Conservation (phyloP, 140 eudicot genomes). For the Bidens hawaiensis region DNA sequence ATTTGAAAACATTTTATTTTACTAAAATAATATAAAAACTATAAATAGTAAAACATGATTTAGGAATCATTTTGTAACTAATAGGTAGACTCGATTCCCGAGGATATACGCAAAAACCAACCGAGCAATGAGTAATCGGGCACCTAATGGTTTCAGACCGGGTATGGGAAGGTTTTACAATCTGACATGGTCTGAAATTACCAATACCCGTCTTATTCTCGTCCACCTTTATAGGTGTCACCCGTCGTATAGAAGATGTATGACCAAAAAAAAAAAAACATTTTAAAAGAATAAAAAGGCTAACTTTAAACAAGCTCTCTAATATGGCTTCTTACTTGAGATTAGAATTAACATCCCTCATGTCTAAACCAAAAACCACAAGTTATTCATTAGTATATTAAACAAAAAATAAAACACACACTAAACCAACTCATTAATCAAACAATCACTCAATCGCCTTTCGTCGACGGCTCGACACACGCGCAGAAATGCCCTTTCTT, state of each 20-base stretch:
- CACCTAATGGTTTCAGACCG: no score
- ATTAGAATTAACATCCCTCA: constrained; percentile 23
- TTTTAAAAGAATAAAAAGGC: background rate
- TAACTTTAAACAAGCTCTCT: constrained; percentile 27
- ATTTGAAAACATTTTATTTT: no score
- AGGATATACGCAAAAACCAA: no score
- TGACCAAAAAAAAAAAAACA: background rate
- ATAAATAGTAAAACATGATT: no score
- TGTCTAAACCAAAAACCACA: constrained; percentile 25
- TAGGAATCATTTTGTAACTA: no score
- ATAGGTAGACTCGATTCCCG: no score
- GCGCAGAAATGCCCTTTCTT: constrained; percentile 72
- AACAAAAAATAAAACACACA: constrained; percentile 15
- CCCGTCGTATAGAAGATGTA: background rate
- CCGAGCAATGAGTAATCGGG: no score
- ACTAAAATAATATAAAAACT: no score
- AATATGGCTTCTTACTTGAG: constrained; percentile 27
- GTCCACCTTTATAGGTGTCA: no score
- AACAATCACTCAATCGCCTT: constrained; percentile 40
- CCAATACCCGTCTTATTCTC: no score
- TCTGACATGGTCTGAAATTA: no score
- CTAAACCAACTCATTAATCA: constrained; percentile 23
- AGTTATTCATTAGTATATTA: constrained; percentile 24
- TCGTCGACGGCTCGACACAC: constrained; percentile 74
- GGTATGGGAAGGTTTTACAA: no score